Evolutionary conservation across 2,329 filamentous ascomycete species (phyloP).

Genomic region (Aureobasidium uvarum): DNA sequence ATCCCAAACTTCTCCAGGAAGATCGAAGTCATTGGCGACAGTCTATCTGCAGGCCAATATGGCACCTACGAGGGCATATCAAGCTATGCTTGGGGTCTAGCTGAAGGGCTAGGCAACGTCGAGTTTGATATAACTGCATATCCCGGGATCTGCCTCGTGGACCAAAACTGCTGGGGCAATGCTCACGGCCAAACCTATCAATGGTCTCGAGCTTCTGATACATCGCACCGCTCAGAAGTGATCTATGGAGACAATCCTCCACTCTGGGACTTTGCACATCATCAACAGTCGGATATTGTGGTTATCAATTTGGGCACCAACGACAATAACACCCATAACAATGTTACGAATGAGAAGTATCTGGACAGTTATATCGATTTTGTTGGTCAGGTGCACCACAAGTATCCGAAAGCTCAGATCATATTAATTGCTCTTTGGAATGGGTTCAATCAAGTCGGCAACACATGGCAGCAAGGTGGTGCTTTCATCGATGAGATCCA

Average conservation of each 20-base stretch:
- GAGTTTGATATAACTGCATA: slow-evolving; percentile 60
- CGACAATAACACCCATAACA: slow-evolving; percentile 45
- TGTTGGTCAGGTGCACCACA: slow-evolving; percentile 43
- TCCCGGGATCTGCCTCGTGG: slow-evolving; percentile 58
- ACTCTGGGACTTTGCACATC: slow-evolving; percentile 38
- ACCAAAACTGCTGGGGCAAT: slow-evolving; percentile 47
- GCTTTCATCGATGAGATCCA: slow-evolving; percentile 54
- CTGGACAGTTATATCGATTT: slow-evolving; percentile 44
- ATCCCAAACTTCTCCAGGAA: slow-evolving; percentile 40
- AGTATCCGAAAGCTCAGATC: slow-evolving; percentile 46
- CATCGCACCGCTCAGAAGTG: slow-evolving; percentile 47
- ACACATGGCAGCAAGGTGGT: slow-evolving; percentile 50
- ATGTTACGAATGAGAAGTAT: slow-evolving; percentile 43
- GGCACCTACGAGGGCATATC: slow-evolving; percentile 59
- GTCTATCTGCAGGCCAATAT: slow-evolving; percentile 56
- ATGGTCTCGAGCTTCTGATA: slow-evolving; percentile 59
- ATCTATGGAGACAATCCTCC: slow-evolving; percentile 44
- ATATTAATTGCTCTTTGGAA: slow-evolving; percentile 54
- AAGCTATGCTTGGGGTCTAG: slow-evolving; percentile 57
- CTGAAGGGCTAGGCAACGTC: slow-evolving; percentile 57
- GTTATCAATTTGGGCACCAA: slow-evolving; percentile 51
- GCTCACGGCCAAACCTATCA: slow-evolving; percentile 49
- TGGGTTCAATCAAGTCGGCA: slow-evolving; percentile 53
- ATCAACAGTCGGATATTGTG: slow-evolving; percentile 44
- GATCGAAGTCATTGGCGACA: slow-evolving; percentile 50